Evolutionary conservation across 2,329 filamentous ascomycete genomes (phyloP), one percentile per base, ranked within the genome.

Genomic region (Sclerotinia trifoliorum): DNA sequence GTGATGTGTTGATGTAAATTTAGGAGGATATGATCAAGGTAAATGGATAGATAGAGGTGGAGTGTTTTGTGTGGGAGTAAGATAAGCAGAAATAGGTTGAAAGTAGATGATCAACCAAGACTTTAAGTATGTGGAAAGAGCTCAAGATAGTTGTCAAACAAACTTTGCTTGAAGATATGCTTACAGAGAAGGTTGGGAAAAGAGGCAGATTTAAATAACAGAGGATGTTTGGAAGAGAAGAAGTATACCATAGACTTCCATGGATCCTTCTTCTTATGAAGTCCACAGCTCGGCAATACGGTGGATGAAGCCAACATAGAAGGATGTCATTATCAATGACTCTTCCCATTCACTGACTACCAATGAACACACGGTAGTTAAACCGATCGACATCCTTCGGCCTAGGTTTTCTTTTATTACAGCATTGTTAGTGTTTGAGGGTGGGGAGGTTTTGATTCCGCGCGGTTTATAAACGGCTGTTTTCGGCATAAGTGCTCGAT

Each of bases 11-110:
- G 21, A 21, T 57, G 6, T 52, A 19, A n/a, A 6, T 26, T 26
- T n/a, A 32, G n/a, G 32, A 19, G 24, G 32, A 42, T 39, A 21
- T 60, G 29, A 39, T 10, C n/a, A 19, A 51, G 39, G 21, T 0
- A 32, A 17, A n/a, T 42, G 13, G 15, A 39, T 15, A 24, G 54
- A 60, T 39, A 26, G 55, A 58, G 35, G n/a, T 42, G 13, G 15
- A 26, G 21, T 65, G 32, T 32, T 55, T 24, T 10, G 6, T 24
- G 24, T 21, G 29, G 70, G 69, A 3, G 74, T 48, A 49, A 29
- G 19, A 39, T 39, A 11, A 32, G 35, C 19, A 48, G 68, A 39
- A 49, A 57, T 42, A 39, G 7, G 7, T 7, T 49, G 58, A 48
- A 26, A 64, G n/a, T 51, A 42, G 32, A 55, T 35, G 11, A 32